These are phyloP conservation scores for Fusarium dimerum DNA, from an alignment of 2,329 filamentous ascomycete genomes.

Conservation along the genomic window DNA sequence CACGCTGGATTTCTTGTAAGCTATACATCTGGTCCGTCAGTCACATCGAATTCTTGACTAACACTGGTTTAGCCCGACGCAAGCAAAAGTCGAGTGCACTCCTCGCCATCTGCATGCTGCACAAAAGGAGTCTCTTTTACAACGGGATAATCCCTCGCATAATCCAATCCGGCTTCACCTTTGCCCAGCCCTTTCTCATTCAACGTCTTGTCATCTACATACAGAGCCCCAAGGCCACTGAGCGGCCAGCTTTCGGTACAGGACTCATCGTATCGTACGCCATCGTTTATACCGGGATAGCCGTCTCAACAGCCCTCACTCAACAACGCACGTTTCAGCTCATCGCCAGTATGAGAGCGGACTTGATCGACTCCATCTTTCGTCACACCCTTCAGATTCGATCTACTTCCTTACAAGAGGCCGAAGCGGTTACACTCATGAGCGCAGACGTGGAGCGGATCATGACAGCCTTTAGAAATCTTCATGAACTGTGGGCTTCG, in stretches of 20 bases:
- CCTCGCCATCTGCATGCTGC: constrained; percentile 27
- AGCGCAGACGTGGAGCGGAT: constrained; percentile 45
- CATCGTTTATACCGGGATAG: constrained; percentile 44
- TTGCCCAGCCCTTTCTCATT: constrained; percentile 48
- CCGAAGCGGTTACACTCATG: constrained; percentile 46
- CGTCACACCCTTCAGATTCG: constrained; percentile 43
- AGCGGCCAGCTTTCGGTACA: constrained; percentile 32
- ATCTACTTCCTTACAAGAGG: constrained; percentile 34
- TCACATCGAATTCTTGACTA: no score
- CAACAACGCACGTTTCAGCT: constrained; percentile 38
- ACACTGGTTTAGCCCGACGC: constrained; percentile 7
- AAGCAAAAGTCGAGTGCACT: constrained; percentile 26
- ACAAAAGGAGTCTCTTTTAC: constrained; percentile 33
- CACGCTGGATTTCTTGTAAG: no score
- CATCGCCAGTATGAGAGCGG: constrained; percentile 39
- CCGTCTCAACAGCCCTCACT: constrained; percentile 35
- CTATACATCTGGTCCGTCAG: no score
- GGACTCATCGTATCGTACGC: constrained; percentile 44
- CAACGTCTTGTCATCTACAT: constrained; percentile 36
- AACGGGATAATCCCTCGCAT: constrained; percentile 40
- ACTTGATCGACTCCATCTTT: constrained; percentile 48
- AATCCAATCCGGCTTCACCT: constrained; percentile 41
- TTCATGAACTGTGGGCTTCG: constrained; percentile 42
- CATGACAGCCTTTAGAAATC: constrained; percentile 20
- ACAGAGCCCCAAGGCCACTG: constrained; percentile 23